Percentiles rank a stretch among this genome's conserved stretches.
Conservation (phyloP, 2,329 filamentous ascomycete genomes). For the Pseudogymnoascus sp. region DNA sequence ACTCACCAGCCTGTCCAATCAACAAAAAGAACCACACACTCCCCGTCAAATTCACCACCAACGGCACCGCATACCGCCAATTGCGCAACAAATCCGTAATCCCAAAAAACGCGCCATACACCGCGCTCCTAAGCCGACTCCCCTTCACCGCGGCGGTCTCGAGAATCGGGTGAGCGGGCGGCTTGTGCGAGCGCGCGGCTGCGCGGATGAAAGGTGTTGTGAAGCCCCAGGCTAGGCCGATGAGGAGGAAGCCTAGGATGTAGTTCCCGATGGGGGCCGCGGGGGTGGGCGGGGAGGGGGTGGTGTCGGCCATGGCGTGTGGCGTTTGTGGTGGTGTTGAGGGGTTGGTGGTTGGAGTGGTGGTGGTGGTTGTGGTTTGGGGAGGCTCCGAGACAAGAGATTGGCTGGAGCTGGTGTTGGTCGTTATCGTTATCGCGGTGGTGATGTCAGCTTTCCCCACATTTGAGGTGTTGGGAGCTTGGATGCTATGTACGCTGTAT, state of each 20-base stretch:
- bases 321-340: not conserved
- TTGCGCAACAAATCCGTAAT: slow-evolving; percentile 71
- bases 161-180: slow-evolving; percentile 48
- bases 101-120: slow-evolving; percentile 60
- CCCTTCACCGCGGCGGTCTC: slow-evolving; percentile 40
- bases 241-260: slow-evolving; percentile 78
- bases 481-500: not conserved
- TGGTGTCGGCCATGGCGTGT: not conserved
- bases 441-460: not conserved
- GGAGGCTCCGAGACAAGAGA: not conserved
- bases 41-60: slow-evolving; percentile 82
- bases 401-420: not conserved
- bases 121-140: slow-evolving; percentile 53
- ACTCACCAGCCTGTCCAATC: slow-evolving; percentile 80
- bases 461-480: not conserved
- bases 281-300: slow-evolving; percentile 9
- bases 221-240: slow-evolving; percentile 86
- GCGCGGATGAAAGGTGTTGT: slow-evolving; percentile 87
- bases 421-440: not conserved
- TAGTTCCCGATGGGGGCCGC: slow-evolving; percentile 62
- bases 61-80: slow-evolving; percentile 73
- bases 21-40: slow-evolving; percentile 95
- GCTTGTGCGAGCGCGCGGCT: slow-evolving; percentile 68
- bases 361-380: not conserved
- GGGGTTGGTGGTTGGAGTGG: not conserved